These are phyloP conservation scores for Solanum sejunctum DNA, from an alignment of 257 asterid genomes.

Conservation along the genomic window DNA sequence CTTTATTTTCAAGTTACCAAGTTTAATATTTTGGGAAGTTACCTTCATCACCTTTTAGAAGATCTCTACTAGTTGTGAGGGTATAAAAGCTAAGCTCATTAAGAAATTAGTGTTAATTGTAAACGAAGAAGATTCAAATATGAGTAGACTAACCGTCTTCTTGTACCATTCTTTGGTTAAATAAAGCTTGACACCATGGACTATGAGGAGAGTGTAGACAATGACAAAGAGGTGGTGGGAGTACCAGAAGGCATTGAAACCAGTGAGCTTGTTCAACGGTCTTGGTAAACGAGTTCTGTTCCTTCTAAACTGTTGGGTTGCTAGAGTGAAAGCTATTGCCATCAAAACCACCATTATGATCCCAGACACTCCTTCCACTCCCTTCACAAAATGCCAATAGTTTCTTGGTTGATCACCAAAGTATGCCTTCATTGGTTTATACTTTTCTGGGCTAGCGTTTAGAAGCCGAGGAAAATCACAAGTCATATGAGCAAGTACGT, in stretches of 20 bases:
- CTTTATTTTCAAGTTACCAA: neutral
- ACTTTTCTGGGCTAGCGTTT: conserved; percentile 24
- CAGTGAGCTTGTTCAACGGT: conserved; percentile 53
- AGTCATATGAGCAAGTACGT: conserved; percentile 46
- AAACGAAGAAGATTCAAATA: neutral
- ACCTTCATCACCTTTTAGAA: neutral
- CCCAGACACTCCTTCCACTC: conserved; percentile 67
- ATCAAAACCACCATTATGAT: conserved; percentile 60
- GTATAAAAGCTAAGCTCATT: neutral
- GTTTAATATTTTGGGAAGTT: neutral
- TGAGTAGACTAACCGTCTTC: conserved; percentile 38
- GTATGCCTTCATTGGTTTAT: conserved; percentile 29
- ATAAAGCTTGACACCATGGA: conserved; percentile 70
- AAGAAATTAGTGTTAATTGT: neutral
- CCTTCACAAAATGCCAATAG: conserved; percentile 57
- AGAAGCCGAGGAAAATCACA: conserved; percentile 80
- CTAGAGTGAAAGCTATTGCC: conserved; percentile 72
- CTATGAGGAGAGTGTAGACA: conserved; percentile 51
- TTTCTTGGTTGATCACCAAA: conserved; percentile 56
- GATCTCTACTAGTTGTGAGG: neutral
- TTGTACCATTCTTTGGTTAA: conserved; percentile 47
- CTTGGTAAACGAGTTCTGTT: conserved; percentile 36
- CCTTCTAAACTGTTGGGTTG: conserved; percentile 68
- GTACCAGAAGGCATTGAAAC: conserved; percentile 90
- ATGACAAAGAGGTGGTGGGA: conserved; percentile 70